Base-by-base conservation (phyloP, 768 basidiomycete species). In the Chlorophyllum brunneum region DNA sequence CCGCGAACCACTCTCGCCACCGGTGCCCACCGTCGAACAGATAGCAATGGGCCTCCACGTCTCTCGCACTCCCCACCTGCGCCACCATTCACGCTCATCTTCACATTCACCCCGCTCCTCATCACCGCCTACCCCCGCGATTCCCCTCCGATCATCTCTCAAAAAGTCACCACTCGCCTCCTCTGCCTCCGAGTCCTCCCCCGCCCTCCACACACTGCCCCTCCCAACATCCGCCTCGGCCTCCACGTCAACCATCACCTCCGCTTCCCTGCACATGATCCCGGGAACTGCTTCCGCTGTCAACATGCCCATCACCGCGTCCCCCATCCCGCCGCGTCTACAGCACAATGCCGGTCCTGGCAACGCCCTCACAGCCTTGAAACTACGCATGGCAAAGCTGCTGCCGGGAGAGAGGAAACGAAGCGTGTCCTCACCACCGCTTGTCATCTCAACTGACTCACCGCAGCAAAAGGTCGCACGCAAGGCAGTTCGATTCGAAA, bases 1-100 rank as follows among this genome's bases (percentile, higher is more conserved):
- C 33, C 65, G 63, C 47, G 59, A 64, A 15, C 54, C 58, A 30
- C 71, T 55, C 65, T 75, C 24, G 56, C 72, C 23, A 53, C 70
- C 22, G 62, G 70, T 18, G 81, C 86, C 86, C 1, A 84, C 82
- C 41, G 76, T 87, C 34, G 81, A 85, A 60, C 86, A 89, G 67
- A 89, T 89, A 55, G 83, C 85, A 11, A 88, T 89, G 86, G 87
- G 87, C 16, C 74, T 89, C 20, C 87, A 89, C 65, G 70, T 85
- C 26, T 88, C 87, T 5, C 80, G 84, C 31, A 89, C 87, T 1
- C 87, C 87, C 3, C 86, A 88, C 63, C 67, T 88, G 24, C 66
- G 66, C 50, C 62, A 66, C 42, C 54, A 54, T 42, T 63, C 46
- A 24, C 48, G 51, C 58, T 56, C 60, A 58, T 44, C 57, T 61